These are phyloP conservation scores for Drechslerella coelobrocha DNA, from an alignment of 2,329 filamentous ascomycete genomes.

Conservation along the genomic window DNA sequence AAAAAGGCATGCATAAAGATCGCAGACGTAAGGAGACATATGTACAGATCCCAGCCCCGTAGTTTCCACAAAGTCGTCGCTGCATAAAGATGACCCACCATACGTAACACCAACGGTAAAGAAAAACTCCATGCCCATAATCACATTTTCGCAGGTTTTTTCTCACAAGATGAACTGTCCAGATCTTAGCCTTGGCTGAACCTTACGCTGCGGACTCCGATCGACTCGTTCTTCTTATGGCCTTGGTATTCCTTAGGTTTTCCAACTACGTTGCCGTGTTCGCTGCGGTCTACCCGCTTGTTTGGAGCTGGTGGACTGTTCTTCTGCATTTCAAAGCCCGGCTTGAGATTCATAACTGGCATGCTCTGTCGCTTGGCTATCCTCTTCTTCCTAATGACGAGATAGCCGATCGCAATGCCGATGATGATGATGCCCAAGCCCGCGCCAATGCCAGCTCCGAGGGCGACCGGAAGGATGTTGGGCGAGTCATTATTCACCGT, in stretches of 20 bases:
- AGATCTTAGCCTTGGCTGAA: slow-evolving; percentile 32
- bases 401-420: slow-evolving; percentile 30
- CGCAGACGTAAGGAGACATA: neutral
- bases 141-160: neutral
- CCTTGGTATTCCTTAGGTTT: slow-evolving; percentile 36
- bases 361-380: slow-evolving; percentile 43
- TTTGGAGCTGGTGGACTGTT: neutral
- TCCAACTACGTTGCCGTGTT: slow-evolving; percentile 36
- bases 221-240: slow-evolving; percentile 37
- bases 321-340: slow-evolving; percentile 28
- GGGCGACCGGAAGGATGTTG: slow-evolving; percentile 38
- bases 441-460: slow-evolving; percentile 44
- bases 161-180: no score
- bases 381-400: slow-evolving; percentile 47
- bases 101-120: no score
- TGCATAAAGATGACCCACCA: no score
- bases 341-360: slow-evolving; percentile 13
- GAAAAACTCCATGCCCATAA: no score
- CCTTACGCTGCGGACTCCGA: slow-evolving; percentile 35
- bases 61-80: neutral
- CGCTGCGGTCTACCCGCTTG: slow-evolving; percentile 30
- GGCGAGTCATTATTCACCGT: slow-evolving; percentile 6
- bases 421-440: slow-evolving; percentile 42
- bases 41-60: slow-evolving; percentile 7
- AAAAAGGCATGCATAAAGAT: slow-evolving; percentile 6